Percentiles rank a stretch among this genome's conserved stretches.
phyloP scores from a whole-genome alignment of 768 basidiomycete species.

The Trametes sanguinea region DNA sequence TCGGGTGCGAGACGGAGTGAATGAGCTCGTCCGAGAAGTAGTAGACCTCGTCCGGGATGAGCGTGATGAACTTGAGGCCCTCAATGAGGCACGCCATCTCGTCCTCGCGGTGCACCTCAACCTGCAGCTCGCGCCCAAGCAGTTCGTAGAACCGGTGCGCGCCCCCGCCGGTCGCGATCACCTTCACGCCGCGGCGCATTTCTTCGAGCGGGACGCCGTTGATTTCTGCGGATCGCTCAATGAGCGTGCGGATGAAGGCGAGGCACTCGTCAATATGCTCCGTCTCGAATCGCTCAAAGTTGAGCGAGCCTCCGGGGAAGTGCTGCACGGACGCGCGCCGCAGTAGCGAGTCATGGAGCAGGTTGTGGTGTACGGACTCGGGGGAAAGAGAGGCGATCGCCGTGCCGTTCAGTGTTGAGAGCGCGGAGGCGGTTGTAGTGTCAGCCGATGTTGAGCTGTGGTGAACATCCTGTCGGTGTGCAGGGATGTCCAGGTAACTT shows the following conservation, averaged over 20 bases:
- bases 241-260: constrained; percentile 83
- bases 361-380: constrained; percentile 38
- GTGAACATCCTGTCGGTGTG: constrained; percentile 16
- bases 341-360: constrained; percentile 65
- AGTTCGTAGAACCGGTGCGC: constrained; percentile 92
- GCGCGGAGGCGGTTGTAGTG: constrained; percentile 14
- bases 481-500: constrained; percentile 1
- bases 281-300: constrained; percentile 97
- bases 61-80: constrained; percentile 92
- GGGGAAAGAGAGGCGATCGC: constrained; percentile 40
- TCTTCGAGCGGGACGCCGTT: constrained; percentile 88
- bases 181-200: constrained; percentile 92
- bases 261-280: constrained; percentile 83
- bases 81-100: constrained; percentile 99
- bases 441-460: not conserved
- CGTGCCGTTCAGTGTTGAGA: constrained; percentile 23
- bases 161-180: constrained; percentile 97
- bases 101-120: constrained; percentile 89
- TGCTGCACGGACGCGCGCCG: constrained; percentile 73
- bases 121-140: constrained; percentile 69
- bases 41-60: constrained; percentile 97
- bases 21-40: constrained; percentile 98
- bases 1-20: constrained; percentile 53
- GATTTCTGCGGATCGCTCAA: constrained; percentile 78
- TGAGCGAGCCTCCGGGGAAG: constrained; percentile 94